A percentile compares a stretch with the other conserved stretches of the same genome.
These are phyloP conservation scores for Ceratocystis variospora DNA, from an alignment of 2,329 filamentous ascomycete genomes.

Conservation along the genomic window DNA sequence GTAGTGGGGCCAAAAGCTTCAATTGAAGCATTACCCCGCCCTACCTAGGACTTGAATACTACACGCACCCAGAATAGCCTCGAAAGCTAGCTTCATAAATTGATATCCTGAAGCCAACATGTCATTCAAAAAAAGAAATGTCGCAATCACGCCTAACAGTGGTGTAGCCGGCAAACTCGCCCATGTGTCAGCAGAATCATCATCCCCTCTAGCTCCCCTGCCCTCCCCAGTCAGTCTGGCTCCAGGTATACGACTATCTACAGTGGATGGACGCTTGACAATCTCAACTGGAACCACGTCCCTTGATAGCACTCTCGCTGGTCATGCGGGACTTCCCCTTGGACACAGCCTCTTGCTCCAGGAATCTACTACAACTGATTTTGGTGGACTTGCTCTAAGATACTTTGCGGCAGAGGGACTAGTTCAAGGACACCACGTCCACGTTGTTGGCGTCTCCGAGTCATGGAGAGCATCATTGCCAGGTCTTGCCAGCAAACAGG, in stretches of 20 bases:
- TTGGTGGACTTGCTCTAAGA: slow-evolving; percentile 65
- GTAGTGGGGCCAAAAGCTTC: slow-evolving; percentile 11
- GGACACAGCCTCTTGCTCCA: slow-evolving; percentile 70
- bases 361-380: slow-evolving; percentile 88
- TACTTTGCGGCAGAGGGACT: slow-evolving; percentile 92
- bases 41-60: background rate
- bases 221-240: background rate
- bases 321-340: slow-evolving; percentile 71
- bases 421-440: slow-evolving; percentile 76
- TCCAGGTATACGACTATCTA: slow-evolving; percentile 61
- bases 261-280: slow-evolving; percentile 71
- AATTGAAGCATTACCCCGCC: slow-evolving; percentile 11
- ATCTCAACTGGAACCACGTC: slow-evolving; percentile 85
- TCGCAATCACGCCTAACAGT: slow-evolving; percentile 32
- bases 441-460: slow-evolving; percentile 68
- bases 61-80: background rate
- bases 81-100: background rate
- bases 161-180: slow-evolving; percentile 22
- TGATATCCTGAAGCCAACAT: slow-evolving; percentile 27
- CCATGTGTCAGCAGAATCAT: slow-evolving; percentile 18
- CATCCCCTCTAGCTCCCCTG: slow-evolving; percentile 28
- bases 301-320: slow-evolving; percentile 70
- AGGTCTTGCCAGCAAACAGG: slow-evolving; percentile 37
- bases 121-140: slow-evolving; percentile 46
- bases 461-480: slow-evolving; percentile 75